Evolutionary conservation across 2,329 filamentous ascomycete genomes (phyloP).

Genomic region (Fusarium subglutinans): DNA sequence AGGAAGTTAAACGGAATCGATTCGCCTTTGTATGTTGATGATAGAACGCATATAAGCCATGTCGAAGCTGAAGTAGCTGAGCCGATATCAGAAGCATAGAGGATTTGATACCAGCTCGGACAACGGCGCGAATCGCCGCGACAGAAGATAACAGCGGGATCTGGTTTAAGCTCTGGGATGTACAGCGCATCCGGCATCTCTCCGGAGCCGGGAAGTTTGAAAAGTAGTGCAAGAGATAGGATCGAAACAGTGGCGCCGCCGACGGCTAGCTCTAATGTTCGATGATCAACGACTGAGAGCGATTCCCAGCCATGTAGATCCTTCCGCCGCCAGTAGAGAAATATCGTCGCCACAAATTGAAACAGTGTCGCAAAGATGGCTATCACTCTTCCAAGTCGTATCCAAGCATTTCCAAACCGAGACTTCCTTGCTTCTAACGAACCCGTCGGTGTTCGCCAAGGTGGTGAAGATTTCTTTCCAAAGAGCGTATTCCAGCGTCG

Average conservation of each 20-base stretch:
- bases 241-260: background rate
- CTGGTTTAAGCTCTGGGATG: background rate
- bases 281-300: constrained; percentile 9
- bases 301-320: background rate
- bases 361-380: background rate
- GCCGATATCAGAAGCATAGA: background rate
- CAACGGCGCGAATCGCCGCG: constrained; percentile 5
- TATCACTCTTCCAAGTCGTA: background rate
- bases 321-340: constrained; percentile 1
- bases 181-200: background rate
- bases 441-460: fast-evolving
- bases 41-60: background rate
- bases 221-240: constrained; percentile 6
- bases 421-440: background rate
- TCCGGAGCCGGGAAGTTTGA: constrained; percentile 8
- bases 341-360: constrained; percentile 8
- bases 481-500: constrained; percentile 4
- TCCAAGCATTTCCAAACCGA: background rate
- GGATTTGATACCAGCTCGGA: background rate
- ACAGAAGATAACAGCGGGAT: background rate
- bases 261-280: constrained; percentile 12
- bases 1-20: background rate
- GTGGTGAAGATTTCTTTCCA: background rate
- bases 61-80: background rate
- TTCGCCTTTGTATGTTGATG: background rate